A percentile compares a stretch with the other conserved stretches of the same genome.
These are phyloP conservation scores for Penicillium dipodomyicola DNA, from an alignment of 495 filamentous ascomycete genomes.

Conservation along the genomic window DNA sequence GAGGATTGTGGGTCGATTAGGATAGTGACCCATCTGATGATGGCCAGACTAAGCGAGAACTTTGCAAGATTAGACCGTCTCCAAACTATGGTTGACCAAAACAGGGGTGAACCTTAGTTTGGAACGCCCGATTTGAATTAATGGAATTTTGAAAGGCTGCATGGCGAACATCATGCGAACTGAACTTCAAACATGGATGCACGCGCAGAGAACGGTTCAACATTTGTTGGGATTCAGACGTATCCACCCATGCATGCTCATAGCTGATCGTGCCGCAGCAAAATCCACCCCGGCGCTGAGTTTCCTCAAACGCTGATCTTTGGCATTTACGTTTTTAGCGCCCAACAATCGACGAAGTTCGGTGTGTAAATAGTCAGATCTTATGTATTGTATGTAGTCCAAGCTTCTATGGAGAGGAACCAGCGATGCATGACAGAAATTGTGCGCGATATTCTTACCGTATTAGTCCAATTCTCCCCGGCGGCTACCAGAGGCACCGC, in stretches of 20 bases:
- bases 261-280: background rate
- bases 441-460: background rate
- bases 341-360: background rate
- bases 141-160: background rate
- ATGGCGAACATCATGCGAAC: constrained; percentile 1
- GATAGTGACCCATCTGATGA: background rate
- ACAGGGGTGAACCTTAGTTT: background rate
- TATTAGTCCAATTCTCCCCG: background rate
- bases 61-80: background rate
- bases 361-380: too few relatives aligned
- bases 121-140: background rate
- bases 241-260: constrained; percentile 3
- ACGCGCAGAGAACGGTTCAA: background rate
- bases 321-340: background rate
- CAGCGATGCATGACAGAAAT: background rate
- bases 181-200: background rate
- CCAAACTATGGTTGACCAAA: background rate
- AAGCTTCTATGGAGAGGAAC: background rate
- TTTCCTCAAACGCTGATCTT: background rate
- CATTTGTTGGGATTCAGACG: constrained; percentile 3
- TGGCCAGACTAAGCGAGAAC: background rate
- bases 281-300: background rate
- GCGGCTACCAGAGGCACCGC: background rate
- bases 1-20: background rate
- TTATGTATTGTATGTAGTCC: background rate